These are phyloP conservation scores for Eucalyptus curtisii DNA, from an alignment of 345 rosid genomes.

Conservation along the genomic window DNA sequence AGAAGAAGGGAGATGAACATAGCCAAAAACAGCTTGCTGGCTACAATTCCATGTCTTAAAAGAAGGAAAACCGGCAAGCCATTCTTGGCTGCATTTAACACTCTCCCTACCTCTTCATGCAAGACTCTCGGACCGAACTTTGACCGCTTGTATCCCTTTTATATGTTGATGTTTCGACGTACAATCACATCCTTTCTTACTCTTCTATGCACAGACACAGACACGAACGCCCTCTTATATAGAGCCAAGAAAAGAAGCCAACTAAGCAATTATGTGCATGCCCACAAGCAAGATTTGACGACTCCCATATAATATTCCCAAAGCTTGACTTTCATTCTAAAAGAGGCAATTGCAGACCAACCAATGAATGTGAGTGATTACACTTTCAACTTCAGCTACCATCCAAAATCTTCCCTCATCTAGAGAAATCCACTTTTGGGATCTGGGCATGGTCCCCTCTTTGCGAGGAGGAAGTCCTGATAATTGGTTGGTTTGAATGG, in stretches of 20 bases:
- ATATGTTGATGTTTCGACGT: not conserved
- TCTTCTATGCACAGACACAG: not conserved
- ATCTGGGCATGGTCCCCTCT: not conserved
- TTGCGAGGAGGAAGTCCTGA: not conserved
- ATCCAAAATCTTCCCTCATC: not conserved
- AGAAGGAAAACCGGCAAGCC: conserved; percentile 28
- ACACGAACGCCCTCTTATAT: not conserved
- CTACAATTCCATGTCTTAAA: not conserved
- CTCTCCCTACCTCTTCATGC: conserved; percentile 22
- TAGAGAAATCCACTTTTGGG: not conserved
- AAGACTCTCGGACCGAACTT: not conserved
- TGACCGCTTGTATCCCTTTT: not conserved
- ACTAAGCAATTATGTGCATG: not conserved
- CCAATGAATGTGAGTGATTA: not conserved
- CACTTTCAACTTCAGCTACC: not conserved
- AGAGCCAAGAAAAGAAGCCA: not conserved
- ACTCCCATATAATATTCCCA: not conserved
- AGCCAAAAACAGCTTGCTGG: conserved; percentile 55
- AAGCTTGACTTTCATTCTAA: not conserved
- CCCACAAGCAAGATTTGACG: not conserved
- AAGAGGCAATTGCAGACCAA: not conserved
- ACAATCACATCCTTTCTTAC: not conserved
- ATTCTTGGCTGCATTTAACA: conserved; percentile 49
- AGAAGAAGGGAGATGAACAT: conserved; percentile 35
- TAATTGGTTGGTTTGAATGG: not conserved